Base-by-base conservation (phyloP, 108 stramenopile genomes). In the Chaetoceros tenuissimus region DNA sequence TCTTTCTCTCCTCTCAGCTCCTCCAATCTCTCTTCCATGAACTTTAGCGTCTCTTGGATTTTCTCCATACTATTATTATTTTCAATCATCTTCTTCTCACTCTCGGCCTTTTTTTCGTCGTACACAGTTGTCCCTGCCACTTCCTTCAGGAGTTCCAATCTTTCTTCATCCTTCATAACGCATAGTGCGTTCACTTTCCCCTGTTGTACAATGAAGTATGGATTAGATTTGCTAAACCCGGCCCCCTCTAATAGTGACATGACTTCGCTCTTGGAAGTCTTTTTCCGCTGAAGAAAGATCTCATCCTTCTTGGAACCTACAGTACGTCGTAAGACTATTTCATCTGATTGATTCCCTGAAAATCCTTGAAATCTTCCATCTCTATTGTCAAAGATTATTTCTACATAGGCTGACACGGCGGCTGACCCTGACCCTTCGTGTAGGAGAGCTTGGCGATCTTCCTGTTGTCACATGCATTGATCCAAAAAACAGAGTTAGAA, bases 121-220 rank as follows among this genome's bases (percentile, higher is more conserved):
- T 99, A 99, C 24, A 99, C 92, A 18, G 92, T 89, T 8, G 95
- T 96, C 7, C 95, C 98, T 3, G 94, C 94, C 7, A 98, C 96
- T 77, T 98, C 87, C 73, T 99, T 94, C 19, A 99, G 76, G 28
- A 98, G 66, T 26, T 83, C 71, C 31, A 99, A 71, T 3, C 99
- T 73, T 51, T 98, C 95, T 22, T 55, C 64, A 75, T 99, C 98
- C 24, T 74, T 76, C 99, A 98, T 98, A 65, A 90, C 80, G 59
- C 95, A 96, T 27, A 99, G 64, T 2, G 85, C 84, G 58, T 94
- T 88, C 54, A 99, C 96, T 61, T 98, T 98, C 17, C 99, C 99
- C 75, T 98, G 97, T 77, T 99, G 95, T 40, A 99, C 98, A 64
- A 99, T 99, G 67, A 96, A 99, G 81, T 99, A 99, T 1, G 99